Evolutionary conservation across 2,329 filamentous ascomycete species (phyloP).

Genomic region (Xylaria sp.): DNA sequence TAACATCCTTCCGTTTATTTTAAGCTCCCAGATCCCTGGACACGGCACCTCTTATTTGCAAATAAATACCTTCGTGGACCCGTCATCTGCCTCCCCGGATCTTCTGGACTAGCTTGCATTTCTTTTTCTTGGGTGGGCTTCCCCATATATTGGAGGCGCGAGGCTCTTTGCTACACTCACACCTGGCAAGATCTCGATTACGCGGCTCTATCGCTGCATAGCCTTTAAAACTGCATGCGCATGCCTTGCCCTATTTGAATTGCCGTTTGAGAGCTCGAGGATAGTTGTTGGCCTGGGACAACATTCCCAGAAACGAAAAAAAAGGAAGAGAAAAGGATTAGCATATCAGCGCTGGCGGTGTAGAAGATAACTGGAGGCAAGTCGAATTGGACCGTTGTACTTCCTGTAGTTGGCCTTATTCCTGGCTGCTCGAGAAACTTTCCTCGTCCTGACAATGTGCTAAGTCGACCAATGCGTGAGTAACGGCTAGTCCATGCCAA

Average conservation of each 20-base stretch:
- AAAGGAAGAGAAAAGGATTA: not conserved
- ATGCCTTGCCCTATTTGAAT: conserved; percentile 21
- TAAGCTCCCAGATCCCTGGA: conserved; percentile 38
- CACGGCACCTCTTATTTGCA: conserved; percentile 42
- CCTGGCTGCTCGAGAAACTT: conserved; percentile 32
- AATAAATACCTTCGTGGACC: conserved; percentile 39
- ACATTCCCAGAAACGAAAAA: not conserved
- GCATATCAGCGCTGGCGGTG: conserved; percentile 18
- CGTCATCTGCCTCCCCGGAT: conserved; percentile 39
- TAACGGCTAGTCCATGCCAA: conserved; percentile 48
- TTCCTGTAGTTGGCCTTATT: conserved; percentile 24
- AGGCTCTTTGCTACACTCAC: conserved; percentile 23
- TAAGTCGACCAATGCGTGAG: conserved; percentile 50
- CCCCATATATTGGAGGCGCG: conserved; percentile 28
- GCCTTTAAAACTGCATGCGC: conserved; percentile 11
- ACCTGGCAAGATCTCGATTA: conserved; percentile 18
- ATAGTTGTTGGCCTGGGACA: not conserved
- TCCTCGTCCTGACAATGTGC: conserved; percentile 45
- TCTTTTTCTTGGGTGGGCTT: conserved; percentile 38
- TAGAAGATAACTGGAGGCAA: conserved; percentile 19
- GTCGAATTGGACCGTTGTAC: conserved; percentile 21
- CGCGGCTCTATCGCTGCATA: conserved; percentile 23
- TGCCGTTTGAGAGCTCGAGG: not conserved
- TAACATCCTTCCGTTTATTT: conserved; percentile 32
- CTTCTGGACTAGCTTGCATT: conserved; percentile 38